Conservation (phyloP, 352 stramenopile genomes). For the Globisporangium solare region DNA sequence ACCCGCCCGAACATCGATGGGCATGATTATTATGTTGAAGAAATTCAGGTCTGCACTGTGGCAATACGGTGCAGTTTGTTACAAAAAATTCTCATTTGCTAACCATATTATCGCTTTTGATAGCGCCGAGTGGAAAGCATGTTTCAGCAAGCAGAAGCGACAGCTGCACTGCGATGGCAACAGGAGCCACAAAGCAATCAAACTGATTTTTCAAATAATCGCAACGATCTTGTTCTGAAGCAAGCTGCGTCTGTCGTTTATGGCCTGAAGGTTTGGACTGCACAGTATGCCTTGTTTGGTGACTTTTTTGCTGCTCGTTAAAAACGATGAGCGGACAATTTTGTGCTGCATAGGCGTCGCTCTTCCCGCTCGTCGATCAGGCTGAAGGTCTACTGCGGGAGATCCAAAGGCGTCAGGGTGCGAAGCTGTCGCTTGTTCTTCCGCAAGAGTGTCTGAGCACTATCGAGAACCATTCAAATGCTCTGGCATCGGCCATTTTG, state of each 20-base stretch:
- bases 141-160: conserved; percentile 34
- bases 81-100: neutral
- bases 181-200: conserved; percentile 24
- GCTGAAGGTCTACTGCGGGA: conserved; percentile 37
- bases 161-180: conserved; percentile 17
- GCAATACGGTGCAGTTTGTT: neutral
- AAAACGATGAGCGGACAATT: neutral
- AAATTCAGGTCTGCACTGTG: conserved; percentile 36
- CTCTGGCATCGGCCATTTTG: conserved; percentile 48
- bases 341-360: conserved; percentile 22
- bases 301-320: no score
- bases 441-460: conserved; percentile 27
- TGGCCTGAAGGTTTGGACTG: conserved; percentile 31
- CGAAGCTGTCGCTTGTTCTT: conserved; percentile 40
- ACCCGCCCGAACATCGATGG: conserved; percentile 6
- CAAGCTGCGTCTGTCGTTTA: conserved; percentile 42
- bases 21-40: conserved; percentile 32
- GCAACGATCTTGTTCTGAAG: conserved; percentile 28
- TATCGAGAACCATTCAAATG: conserved; percentile 45
- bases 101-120: neutral
- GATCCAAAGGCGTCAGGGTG: conserved; percentile 30
- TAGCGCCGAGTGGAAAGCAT: conserved; percentile 46
- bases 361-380: conserved; percentile 54
- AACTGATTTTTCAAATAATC: conserved; percentile 8
- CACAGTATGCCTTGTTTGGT: neutral